Base-by-base conservation (phyloP, 345 rosid species). In the Melaleuca quinquenervia region DNA sequence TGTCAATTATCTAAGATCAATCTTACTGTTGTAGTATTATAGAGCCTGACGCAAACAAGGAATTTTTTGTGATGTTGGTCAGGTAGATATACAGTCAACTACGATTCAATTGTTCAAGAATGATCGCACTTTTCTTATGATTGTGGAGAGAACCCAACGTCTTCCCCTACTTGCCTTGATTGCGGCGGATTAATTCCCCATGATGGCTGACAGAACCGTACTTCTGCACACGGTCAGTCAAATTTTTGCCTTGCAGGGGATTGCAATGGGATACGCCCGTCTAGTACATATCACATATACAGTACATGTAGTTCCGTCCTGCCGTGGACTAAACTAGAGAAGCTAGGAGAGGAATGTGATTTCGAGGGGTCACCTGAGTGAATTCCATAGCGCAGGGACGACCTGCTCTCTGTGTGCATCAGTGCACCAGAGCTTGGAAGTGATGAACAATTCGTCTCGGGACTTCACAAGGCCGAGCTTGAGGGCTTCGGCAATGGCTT, bases 341-440 rank as follows among this genome's bases (percentile, higher is more conserved):
- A 58, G 32, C 16, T n/a, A n/a, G 70, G 70, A 58, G 12, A 26
- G 32, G 18, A 58, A 58, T 58, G 70, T 3, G 32, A n/a, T n/a
- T n/a, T 3, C 12, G 64, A 15, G 64, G 64, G 64, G 18, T 58
- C 83, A 88, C 90, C 78, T 32, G 55, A 88, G 90, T 11, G 84
- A 80, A 12, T 82, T 85, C 12, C 48, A 52, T 1, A 89, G 80
- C 1, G 84, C 87, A 6, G 87, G 88, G 85, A 87, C 60, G 82
- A 87, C 86, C 13, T 11, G 84, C 11, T 49, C 85, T 8, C 51
- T n/a, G 62, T 85, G 85, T 1, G 87, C 84, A 29, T 87, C 50
- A 53, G 52, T 36, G 82, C 52, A 41, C 91, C 89, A 86, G 41
- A 87, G 87, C 89, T 89, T 87, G 62, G 88, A 83, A 11, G 89